Percentiles rank a stretch among this genome's conserved stretches.
phyloP scores from a whole-genome alignment of 768 basidiomycete genomes.

The Macrolepiota albuminosa region DNA sequence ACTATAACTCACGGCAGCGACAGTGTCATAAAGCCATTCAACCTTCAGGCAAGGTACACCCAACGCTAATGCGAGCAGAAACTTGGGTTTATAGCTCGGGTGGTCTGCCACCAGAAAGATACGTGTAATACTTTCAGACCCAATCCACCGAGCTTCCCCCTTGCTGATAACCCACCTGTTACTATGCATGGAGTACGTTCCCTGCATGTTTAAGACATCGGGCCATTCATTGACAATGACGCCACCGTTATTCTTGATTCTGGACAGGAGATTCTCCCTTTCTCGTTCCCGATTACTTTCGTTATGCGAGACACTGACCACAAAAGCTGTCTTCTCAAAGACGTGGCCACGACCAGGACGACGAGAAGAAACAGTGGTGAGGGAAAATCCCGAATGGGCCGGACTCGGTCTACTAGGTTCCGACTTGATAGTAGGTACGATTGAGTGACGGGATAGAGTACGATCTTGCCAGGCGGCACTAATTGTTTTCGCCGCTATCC shows the following conservation, averaged over 20 bases:
- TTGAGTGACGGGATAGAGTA: constrained; percentile 30
- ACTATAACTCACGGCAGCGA: constrained; percentile 25
- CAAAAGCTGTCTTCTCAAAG: constrained; percentile 49
- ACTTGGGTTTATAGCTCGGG: constrained; percentile 70
- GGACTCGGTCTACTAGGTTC: constrained; percentile 29
- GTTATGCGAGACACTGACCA: constrained; percentile 56
- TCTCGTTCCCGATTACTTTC: constrained; percentile 32
- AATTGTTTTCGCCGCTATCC: constrained; percentile 49
- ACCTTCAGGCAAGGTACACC: constrained; percentile 78
- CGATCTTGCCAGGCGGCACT: constrained; percentile 51
- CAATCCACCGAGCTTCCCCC: constrained; percentile 42
- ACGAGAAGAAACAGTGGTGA: constrained; percentile 29
- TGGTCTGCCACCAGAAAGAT: constrained; percentile 69
- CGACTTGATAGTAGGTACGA: constrained; percentile 39
- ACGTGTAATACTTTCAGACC: constrained; percentile 39
- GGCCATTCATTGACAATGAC: constrained; percentile 60
- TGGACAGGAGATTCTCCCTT: constrained; percentile 36
- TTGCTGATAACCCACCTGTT: constrained; percentile 51
- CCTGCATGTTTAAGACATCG: constrained; percentile 51
- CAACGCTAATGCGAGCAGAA: constrained; percentile 73
- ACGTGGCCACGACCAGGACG: constrained; percentile 29
- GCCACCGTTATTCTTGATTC: constrained; percentile 50
- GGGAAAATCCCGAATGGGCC: constrained; percentile 46
- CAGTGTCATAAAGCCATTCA: constrained; percentile 46
- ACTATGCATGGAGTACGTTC: constrained; percentile 34